phyloP scores from a whole-genome alignment of 768 basidiomycete species.

The Tephrocybe sp. region DNA sequence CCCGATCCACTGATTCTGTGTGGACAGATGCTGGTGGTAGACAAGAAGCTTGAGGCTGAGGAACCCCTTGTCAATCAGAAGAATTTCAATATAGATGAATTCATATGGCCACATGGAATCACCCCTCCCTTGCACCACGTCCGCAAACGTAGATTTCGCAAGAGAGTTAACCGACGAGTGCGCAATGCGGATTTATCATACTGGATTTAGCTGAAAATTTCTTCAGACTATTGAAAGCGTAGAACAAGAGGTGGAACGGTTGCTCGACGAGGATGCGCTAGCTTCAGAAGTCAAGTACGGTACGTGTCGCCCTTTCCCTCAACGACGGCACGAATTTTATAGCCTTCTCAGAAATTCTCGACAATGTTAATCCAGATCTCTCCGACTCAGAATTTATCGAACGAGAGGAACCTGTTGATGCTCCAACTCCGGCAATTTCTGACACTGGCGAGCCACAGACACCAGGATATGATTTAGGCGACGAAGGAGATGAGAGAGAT shows the following conservation, averaged over 20 bases:
- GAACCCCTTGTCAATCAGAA: slow-evolving; percentile 59
- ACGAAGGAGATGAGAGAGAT: slow-evolving; percentile 53
- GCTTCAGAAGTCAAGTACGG: slow-evolving; percentile 80
- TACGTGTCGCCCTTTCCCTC: slow-evolving; percentile 23
- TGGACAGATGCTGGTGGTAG: slow-evolving; percentile 87
- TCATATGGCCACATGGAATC: slow-evolving; percentile 95
- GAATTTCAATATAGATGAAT: slow-evolving; percentile 88
- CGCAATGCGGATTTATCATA: slow-evolving; percentile 20
- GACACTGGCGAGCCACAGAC: slow-evolving; percentile 65
- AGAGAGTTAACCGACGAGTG: slow-evolving; percentile 80
- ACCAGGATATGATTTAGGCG: slow-evolving; percentile 53
- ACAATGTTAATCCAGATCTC: slow-evolving; percentile 87
- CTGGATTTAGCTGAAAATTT: background rate
- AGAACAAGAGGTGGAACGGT: slow-evolving; percentile 87
- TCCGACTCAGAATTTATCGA: slow-evolving; percentile 88
- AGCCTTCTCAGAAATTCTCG: slow-evolving; percentile 62
- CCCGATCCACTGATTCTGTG: slow-evolving; percentile 6
- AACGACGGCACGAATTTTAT: background rate
- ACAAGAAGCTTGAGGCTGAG: slow-evolving; percentile 69
- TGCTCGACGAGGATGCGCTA: slow-evolving; percentile 75
- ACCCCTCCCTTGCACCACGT: slow-evolving; percentile 91
- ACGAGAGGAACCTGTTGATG: slow-evolving; percentile 60
- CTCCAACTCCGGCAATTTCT: slow-evolving; percentile 70
- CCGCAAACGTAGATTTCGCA: slow-evolving; percentile 89
- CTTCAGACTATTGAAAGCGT: slow-evolving; percentile 88